Evolutionary conservation across 2,329 filamentous ascomycete genomes (phyloP), one percentile per base, ranked within the genome.

Genomic region (Alternaria conjuncta): DNA sequence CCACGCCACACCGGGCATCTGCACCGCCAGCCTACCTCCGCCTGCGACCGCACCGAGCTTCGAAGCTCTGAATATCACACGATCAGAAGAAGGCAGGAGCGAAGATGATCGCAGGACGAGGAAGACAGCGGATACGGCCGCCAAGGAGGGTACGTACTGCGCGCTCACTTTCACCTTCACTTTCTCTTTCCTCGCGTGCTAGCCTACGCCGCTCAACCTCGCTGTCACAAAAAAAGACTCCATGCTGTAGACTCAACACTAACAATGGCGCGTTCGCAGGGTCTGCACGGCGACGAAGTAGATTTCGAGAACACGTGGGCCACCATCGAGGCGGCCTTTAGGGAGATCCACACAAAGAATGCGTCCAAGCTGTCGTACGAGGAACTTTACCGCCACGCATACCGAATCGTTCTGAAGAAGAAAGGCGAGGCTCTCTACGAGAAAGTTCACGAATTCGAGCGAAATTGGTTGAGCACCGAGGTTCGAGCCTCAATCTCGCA

Each of bases 281-380:
- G 87, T 61, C 78, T 89, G 21, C 84, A 84, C 62, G 86, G 84
- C 64, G 89, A 90, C 68, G 84, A 86, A 10, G 86, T 91, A 71
- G 93, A 96, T 69, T 97, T 97, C 76, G 92, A 97, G n/a, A 85
- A 87, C 3, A 92, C 90, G 71, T 99, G 96, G 96, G 84, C 85
- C 13, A 88, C 89, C 47, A 87, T 99, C 8, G 86, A 89, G 49
- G 86, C 89, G 51, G 94, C 95, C 5, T 87, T 99, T 56, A 86
- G 84, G 60, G 92, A 97, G 76, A 98, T 99, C 55, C 94, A 98
- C 82, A 92, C 89, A 61, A 94, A 96, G 79, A 96, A 97, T 78
- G 94, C 94, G 64, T 96, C 94, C 10, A 86, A 87, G 15, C 87
- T 99, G 3, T 97, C 94, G 1, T 99, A 97, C 82, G 96, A 99